A percentile compares a stretch with the other conserved stretches of the same genome.
Evolutionary conservation across 2,329 filamentous ascomycete species (phyloP).

Genomic region (Tympanopsis confertula): DNA sequence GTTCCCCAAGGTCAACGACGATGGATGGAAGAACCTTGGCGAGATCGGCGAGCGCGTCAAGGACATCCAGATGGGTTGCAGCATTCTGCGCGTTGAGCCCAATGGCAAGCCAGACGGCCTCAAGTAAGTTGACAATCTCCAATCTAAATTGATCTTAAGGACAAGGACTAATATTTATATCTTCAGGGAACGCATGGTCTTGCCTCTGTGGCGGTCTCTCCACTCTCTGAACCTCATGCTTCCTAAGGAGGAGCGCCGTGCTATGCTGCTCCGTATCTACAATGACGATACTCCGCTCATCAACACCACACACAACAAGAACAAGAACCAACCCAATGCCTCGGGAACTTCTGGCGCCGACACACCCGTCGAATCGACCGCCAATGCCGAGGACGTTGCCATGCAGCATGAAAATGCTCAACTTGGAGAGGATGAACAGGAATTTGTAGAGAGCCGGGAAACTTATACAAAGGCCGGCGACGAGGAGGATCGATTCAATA

Average conservation of each 20-base stretch:
- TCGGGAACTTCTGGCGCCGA: background rate
- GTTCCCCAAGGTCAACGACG: slow-evolving; percentile 78
- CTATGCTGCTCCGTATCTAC: slow-evolving; percentile 82
- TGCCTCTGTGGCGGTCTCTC: slow-evolving; percentile 89
- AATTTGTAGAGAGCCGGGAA: background rate
- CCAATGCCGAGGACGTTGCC: background rate
- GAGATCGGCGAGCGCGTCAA: slow-evolving; percentile 79
- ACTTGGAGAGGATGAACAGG: background rate
- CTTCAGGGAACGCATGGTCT: slow-evolving; percentile 67
- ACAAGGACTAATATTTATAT: slow-evolving; percentile 12
- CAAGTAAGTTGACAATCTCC: slow-evolving; percentile 27
- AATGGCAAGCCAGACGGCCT: slow-evolving; percentile 45
- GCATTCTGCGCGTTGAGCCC: slow-evolving; percentile 73
- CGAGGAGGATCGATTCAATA: slow-evolving; percentile 1
- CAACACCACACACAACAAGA: slow-evolving; percentile 49
- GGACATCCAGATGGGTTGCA: slow-evolving; percentile 80
- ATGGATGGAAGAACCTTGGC: slow-evolving; percentile 63
- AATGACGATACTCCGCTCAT: slow-evolving; percentile 79
- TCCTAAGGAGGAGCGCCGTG: slow-evolving; percentile 87
- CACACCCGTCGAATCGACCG: background rate
- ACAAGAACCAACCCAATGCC: slow-evolving; percentile 21
- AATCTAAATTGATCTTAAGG: slow-evolving; percentile 2
- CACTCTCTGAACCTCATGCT: slow-evolving; percentile 93
- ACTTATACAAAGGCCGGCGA: background rate
- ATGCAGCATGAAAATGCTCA: background rate